Conservation (phyloP, 768 basidiomycete genomes). For the Leccinellum albellum region DNA sequence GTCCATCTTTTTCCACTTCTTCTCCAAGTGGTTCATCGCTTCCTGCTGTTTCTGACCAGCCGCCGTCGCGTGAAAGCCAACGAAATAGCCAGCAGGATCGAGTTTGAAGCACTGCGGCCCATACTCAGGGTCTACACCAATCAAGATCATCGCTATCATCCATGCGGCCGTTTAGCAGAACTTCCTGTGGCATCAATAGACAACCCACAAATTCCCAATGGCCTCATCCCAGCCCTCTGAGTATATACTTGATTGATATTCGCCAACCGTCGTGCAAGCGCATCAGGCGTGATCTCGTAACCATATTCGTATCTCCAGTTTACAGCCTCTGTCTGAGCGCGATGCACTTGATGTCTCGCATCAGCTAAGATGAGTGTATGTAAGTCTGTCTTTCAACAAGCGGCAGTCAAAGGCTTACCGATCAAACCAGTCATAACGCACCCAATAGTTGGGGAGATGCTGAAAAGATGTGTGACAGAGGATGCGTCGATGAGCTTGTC, state of each 20-base stretch:
- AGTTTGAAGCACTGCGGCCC: slow-evolving; percentile 99
- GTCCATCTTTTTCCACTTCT: slow-evolving; percentile 96
- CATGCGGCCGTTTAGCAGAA: not conserved
- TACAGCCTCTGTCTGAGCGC: slow-evolving; percentile 86
- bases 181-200: not conserved
- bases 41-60: slow-evolving; percentile 98
- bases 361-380: slow-evolving; percentile 56
- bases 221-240: slow-evolving; percentile 95
- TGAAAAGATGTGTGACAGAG: slow-evolving; percentile 92
- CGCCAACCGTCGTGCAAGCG: slow-evolving; percentile 89
- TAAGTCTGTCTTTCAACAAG: slow-evolving; percentile 1
- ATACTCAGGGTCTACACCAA: slow-evolving; percentile 84
- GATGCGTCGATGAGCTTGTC: slow-evolving; percentile 96
- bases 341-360: slow-evolving; percentile 81
- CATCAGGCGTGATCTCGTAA: slow-evolving; percentile 96
- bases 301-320: slow-evolving; percentile 95
- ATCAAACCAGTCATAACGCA: slow-evolving; percentile 98
- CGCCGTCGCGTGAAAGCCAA: slow-evolving; percentile 95
- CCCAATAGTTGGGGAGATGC: slow-evolving; percentile 93
- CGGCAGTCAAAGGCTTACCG: slow-evolving; percentile 46
- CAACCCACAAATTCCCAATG: slow-evolving; percentile 84
- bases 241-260: slow-evolving; percentile 99
- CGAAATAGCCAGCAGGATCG: slow-evolving; percentile 97
- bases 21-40: slow-evolving; percentile 97
- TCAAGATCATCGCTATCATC: slow-evolving; percentile 84